Base-by-base conservation (phyloP, 345 rosid genomes). In the Eucalyptus erythrocorys region DNA sequence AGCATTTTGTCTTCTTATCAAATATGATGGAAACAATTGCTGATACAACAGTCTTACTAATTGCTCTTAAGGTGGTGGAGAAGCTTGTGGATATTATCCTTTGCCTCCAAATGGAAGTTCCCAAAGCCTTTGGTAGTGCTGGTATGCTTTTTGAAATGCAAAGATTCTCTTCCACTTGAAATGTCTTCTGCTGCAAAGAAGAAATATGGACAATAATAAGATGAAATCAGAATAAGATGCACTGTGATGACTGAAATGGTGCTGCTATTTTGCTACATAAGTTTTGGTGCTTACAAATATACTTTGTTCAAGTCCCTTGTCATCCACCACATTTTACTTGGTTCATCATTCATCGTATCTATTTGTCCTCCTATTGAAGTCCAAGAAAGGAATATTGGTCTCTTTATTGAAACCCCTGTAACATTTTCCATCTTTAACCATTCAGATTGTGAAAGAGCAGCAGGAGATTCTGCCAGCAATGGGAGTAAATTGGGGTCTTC, bases 71-170 rank as follows among this genome's bases (percentile, higher is more conserved):
- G 99, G 99, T 98, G 90, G 96, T 95, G 98, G 99, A 94, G 95
- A 97, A 97, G 92, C 96, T 98, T 37, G 99, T 97, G 48, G 99
- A 98, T 87, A 93, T 95, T 92, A 98, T 95, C 84, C 95, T 94
- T 93, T 96, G 95, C 93, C 93, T 98, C 93, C 99, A 98, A 92
- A 92, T 95, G 93, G 99, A 97, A 93, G 97, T 98, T 87, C 94
- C 92, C 37, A 96, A 95, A 91, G 95, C 97, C 89, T 95, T 98
- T 92, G 98, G 96, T 68, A 90, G 88, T 91, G 96, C 97, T 26
- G 99, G 99, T 97, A 91, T 92, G 93, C 88, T 89, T 88, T 90
- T 12, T 40, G 47, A 76, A 76, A 37, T 40, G n/a, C 85, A 84
- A 88, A 61, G 89, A 43, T 32, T 40, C 82, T 82, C 19, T 87